Percentiles rank a stretch among this genome's conserved stretches.
Evolutionary conservation across 2,329 filamentous ascomycete species (phyloP).

Genomic region (Cercospora citrullina): DNA sequence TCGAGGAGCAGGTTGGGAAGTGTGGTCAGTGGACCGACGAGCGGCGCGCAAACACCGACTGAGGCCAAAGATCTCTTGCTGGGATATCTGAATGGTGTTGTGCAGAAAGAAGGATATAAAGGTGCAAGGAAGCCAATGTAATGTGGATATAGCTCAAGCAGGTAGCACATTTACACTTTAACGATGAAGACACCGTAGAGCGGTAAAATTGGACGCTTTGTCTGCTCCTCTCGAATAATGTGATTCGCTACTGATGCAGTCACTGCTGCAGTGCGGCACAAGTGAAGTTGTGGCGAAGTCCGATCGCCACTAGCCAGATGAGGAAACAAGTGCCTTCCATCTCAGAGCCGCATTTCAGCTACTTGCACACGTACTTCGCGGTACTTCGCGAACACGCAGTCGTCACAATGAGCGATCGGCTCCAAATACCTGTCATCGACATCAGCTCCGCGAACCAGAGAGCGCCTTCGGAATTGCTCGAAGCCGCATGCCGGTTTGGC

Average conservation of each 20-base stretch:
- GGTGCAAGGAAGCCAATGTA: slow-evolving; percentile 8
- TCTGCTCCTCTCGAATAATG: background rate
- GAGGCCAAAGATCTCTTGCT: slow-evolving; percentile 41
- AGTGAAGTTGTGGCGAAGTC: background rate
- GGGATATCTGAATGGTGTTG: slow-evolving; percentile 40
- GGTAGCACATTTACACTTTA: background rate
- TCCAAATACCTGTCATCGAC: slow-evolving; percentile 75
- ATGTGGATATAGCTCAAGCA: background rate
- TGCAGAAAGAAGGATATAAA: slow-evolving; percentile 35
- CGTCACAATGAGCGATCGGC: slow-evolving; percentile 10
- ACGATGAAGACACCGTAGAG: background rate
- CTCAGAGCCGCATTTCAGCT: background rate
- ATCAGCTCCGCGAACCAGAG: slow-evolving; percentile 62
- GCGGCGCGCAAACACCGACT: slow-evolving; percentile 30
- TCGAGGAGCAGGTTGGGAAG: slow-evolving; percentile 29
- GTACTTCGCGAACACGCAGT: background rate
- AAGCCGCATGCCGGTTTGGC: slow-evolving; percentile 78
- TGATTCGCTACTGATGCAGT: background rate
- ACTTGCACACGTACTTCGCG: background rate
- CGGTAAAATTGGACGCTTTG: background rate
- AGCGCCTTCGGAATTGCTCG: slow-evolving; percentile 68
- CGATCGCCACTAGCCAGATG: background rate
- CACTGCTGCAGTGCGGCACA: background rate
- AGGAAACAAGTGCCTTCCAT: background rate
- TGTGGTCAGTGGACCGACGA: slow-evolving; percentile 26